Percentiles rank a stretch among this genome's conserved stretches.
Evolutionary conservation across 164 flowering plant genomes (phyloP).

Genomic region (Tetracentron sinense): DNA sequence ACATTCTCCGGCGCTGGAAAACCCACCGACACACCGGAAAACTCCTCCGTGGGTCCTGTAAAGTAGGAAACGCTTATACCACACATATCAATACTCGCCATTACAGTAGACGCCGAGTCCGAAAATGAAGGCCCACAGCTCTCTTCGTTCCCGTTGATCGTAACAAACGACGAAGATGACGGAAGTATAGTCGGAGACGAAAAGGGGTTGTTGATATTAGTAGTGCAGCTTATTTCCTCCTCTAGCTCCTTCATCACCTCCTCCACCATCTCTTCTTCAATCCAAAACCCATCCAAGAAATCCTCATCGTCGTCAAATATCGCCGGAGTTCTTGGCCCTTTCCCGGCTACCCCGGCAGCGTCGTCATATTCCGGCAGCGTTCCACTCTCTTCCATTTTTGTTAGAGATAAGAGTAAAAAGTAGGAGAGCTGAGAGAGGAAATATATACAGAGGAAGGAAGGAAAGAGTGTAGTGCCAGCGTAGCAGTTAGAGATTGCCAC

Average conservation of each 20-base stretch:
- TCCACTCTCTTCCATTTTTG: not conserved
- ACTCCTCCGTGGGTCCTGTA: not conserved
- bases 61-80: not conserved
- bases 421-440: not conserved
- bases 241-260: not conserved
- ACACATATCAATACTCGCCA: not conserved
- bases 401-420: too few species aligned
- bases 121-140: slow-evolving; percentile 2
- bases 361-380: not conserved
- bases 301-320: slow-evolving; percentile 2
- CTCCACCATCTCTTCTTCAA: slow-evolving; percentile 5
- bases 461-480: not conserved
- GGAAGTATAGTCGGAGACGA: not conserved
- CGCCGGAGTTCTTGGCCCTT: not conserved
- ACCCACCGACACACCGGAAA: not conserved
- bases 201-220: not conserved
- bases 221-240: not conserved
- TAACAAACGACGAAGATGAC: not conserved
- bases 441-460: too few species aligned
- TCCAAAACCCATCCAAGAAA: slow-evolving; percentile 2
- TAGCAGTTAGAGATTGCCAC: not conserved
- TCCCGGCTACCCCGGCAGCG: not conserved
- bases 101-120: not conserved
- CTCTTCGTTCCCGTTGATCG: not conserved
- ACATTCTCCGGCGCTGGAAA: too few species aligned